Conservation (phyloP, 73 alveolate species). For the Blepharisma japonicum region DNA sequence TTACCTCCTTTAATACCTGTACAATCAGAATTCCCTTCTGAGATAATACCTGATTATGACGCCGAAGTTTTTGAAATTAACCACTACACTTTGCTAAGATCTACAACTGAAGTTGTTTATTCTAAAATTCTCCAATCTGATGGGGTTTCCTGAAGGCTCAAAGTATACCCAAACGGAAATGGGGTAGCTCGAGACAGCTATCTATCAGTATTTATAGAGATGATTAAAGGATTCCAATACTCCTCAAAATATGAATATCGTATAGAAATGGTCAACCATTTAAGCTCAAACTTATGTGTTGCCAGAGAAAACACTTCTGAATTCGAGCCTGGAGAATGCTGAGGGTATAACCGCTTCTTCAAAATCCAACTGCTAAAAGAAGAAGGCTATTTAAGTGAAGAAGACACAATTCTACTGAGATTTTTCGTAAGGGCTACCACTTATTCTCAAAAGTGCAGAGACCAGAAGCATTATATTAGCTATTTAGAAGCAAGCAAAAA, state of each 20-base stretch:
- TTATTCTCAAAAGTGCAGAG: slow-evolving; percentile 71
- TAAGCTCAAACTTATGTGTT: slow-evolving; percentile 51
- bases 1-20: slow-evolving; percentile 49
- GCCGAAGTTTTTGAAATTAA: slow-evolving; percentile 64
- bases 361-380: slow-evolving; percentile 70
- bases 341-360: slow-evolving; percentile 96
- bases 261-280: slow-evolving; percentile 80
- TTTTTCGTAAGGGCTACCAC: slow-evolving; percentile 89
- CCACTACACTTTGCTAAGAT: slow-evolving; percentile 63
- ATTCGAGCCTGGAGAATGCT: slow-evolving; percentile 95
- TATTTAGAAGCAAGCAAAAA: slow-evolving; percentile 41
- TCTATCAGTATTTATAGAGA: slow-evolving; percentile 83
- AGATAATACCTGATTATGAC: slow-evolving; percentile 83
- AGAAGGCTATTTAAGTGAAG: slow-evolving; percentile 79
- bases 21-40: slow-evolving; percentile 61
- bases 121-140: slow-evolving; percentile 74
- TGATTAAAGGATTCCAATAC: slow-evolving; percentile 74
- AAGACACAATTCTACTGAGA: slow-evolving; percentile 73
- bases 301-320: slow-evolving; percentile 88
- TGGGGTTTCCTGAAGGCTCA: slow-evolving; percentile 91
- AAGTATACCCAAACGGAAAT: slow-evolving; percentile 93
- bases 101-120: slow-evolving; percentile 60
- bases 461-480: slow-evolving; percentile 76
- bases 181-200: slow-evolving; percentile 82
- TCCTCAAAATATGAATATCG: slow-evolving; percentile 84